Conservation (phyloP, 2,329 filamentous ascomycete genomes). For the Exophiala lecanii-corni region DNA sequence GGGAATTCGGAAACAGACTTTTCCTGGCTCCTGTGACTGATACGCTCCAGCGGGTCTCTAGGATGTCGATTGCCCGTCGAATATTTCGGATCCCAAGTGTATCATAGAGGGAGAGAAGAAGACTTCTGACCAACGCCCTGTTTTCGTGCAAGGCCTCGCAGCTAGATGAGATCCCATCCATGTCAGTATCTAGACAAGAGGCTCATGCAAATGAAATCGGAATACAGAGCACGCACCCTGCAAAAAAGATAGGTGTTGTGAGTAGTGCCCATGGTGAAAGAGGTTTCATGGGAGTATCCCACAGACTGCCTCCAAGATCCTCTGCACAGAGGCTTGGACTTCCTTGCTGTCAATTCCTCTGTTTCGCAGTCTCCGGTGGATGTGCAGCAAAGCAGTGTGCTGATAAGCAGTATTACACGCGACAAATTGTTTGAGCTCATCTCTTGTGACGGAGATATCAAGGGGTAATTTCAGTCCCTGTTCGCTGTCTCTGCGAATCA, state of each 20-base stretch:
- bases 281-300: slow-evolving; percentile 35
- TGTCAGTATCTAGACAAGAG: not conserved
- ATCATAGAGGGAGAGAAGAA: slow-evolving; percentile 35
- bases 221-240: slow-evolving; percentile 26
- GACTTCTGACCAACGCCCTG: slow-evolving; percentile 31
- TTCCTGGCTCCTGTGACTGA: not conserved
- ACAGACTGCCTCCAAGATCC: slow-evolving; percentile 37
- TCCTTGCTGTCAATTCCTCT: slow-evolving; percentile 18
- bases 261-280: slow-evolving; percentile 41
- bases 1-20: not conserved
- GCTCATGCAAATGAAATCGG: too few species aligned
- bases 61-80: slow-evolving; percentile 37
- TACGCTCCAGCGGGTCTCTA: slow-evolving; percentile 28
- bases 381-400: slow-evolving; percentile 41
- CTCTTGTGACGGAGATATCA: slow-evolving; percentile 28
- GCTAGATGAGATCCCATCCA: not conserved
- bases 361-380: slow-evolving; percentile 36
- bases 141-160: slow-evolving; percentile 38
- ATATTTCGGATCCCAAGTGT: slow-evolving; percentile 41
- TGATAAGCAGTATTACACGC: slow-evolving; percentile 42
- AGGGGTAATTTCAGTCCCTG: slow-evolving; percentile 18
- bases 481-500: slow-evolving; percentile 21
- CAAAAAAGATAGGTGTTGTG: slow-evolving; percentile 42
- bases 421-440: slow-evolving; percentile 32
- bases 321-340: slow-evolving; percentile 20